phyloP scores from a whole-genome alignment of 805 yeast genomes.

The Yarrowia sp. region DNA sequence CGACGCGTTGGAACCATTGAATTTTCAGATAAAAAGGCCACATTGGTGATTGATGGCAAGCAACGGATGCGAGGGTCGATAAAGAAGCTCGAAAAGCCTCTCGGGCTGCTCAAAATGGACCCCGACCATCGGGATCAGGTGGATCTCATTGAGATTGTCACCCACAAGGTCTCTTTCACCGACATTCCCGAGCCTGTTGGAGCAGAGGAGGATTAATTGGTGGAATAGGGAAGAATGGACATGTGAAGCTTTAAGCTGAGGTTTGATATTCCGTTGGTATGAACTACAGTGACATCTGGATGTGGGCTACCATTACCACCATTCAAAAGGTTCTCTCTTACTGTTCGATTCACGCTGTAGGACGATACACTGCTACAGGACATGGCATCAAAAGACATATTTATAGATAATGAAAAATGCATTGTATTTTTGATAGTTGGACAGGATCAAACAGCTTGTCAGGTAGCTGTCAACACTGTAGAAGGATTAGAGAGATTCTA shows the following conservation, averaged over 20 bases:
- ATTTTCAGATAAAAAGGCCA: background rate
- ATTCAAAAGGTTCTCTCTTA: no score
- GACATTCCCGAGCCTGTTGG: slow-evolving; percentile 11
- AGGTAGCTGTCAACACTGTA: no score
- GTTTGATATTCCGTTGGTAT: no score
- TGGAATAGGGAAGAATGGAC: no score
- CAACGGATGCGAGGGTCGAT: slow-evolving; percentile 20
- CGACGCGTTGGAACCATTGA: slow-evolving; percentile 12
- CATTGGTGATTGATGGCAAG: slow-evolving; percentile 2
- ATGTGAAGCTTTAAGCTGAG: no score
- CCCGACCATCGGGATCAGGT: background rate
- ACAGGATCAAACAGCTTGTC: no score
- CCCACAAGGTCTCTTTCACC: slow-evolving; percentile 9
- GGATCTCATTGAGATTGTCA: slow-evolving; percentile 10
- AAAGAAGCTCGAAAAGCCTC: slow-evolving; percentile 19
- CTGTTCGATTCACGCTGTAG: no score
- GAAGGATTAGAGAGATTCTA: no score
- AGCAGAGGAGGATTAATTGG: background rate
- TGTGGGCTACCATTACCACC: no score
- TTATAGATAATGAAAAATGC: background rate
- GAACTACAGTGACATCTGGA: no score
- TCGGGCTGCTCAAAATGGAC: slow-evolving; percentile 22
- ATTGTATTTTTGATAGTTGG: background rate
- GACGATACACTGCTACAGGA: no score
- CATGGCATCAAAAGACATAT: background rate